Evolutionary conservation across 176 grass and related monocot genomes (phyloP).

Genomic region (barley (Hordeum vulgare)): MorexV3_pseudomolecules_assembly NC_058524.1:9943720-9944219

Average conservation of each 20-base stretch:
- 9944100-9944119: too few relatives aligned
- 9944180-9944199: too few relatives aligned
- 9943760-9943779: background rate
- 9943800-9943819: background rate
- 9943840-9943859: background rate
- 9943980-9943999: background rate
- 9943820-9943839: background rate
- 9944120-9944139: too few relatives aligned
- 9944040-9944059: background rate
- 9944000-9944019: background rate
- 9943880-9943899: background rate
- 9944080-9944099: too few relatives aligned
- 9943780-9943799: background rate
- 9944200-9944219: too few relatives aligned
- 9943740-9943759: background rate
- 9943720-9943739: slow-evolving; percentile 22
- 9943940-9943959: too few relatives aligned
- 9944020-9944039: background rate
- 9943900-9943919: too few relatives aligned
- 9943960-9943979: too few relatives aligned
- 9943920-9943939: too few relatives aligned
- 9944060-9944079: background rate
- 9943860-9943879: background rate
- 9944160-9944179: too few relatives aligned
- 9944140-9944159: too few relatives aligned